Evolutionary conservation across 179 eudicot genomes (phyloP), one percentile per base, ranked within the genome.

Genomic region (Silene noctiflora): DNA sequence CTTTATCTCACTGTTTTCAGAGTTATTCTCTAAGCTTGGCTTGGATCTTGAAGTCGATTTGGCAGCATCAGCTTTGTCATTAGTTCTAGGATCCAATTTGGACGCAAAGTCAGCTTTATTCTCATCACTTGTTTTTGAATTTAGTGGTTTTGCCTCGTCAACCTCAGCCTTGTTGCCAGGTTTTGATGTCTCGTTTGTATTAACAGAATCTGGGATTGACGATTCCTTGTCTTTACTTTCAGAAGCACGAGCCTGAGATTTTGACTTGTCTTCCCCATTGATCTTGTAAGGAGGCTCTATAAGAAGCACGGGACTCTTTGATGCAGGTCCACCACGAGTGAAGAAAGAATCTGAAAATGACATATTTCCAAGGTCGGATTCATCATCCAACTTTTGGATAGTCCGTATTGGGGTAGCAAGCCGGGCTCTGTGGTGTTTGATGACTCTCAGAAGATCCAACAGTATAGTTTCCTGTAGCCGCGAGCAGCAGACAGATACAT

Each of bases 391-490:
- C 77, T 89, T 94, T 75, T 92, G 97, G 72, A 94, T 83, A 12
- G 97, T 90, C 61, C 97, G 96, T 62, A 94, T 88, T n/a, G 98
- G 98, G 42, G 98, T 94, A 76, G 97, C 98, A 75, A 94, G 91
- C 35, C 95, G 89, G 53, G 95, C 98, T 19, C 89, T 80, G 75
- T 94, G 98, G 78, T 94, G 98, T 69, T 88, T 87, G 60, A 94
- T 84, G 20, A 94, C 97, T 74, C 93, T 85, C 74, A 94, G 86
- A 81, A 94, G 97, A 87, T 91, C 98, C 85, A 92, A 77, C 76
- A 94, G 75, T 75, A 94, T 86, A 79, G 84, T 89, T 83, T 94
- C 98, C 98, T 94, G 91, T 69, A 82, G 75, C 74, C 60, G 87
- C 85, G 90, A 77, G 85, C 72, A 77, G 20, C 66, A 56, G 66